Conservation (phyloP, 1,284 basidiomycete genomes). For the Mycosarcoma maydis region DNA sequence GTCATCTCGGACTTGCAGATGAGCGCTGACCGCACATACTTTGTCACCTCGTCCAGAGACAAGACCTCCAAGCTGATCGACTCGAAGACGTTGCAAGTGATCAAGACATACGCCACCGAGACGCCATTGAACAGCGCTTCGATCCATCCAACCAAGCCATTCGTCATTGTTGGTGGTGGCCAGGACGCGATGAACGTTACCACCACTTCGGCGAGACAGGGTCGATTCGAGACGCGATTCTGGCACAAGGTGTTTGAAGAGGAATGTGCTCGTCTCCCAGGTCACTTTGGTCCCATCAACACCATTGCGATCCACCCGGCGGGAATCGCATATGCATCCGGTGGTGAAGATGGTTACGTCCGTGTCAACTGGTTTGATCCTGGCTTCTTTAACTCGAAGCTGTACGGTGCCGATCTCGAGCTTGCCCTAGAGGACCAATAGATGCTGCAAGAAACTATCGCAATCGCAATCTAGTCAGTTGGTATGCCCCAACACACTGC, state of each 20-base stretch:
- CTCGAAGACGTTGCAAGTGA: slow-evolving; percentile 83
- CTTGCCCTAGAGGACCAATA: slow-evolving; percentile 63
- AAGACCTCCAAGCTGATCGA: slow-evolving; percentile 95
- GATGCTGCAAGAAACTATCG: slow-evolving; percentile 1
- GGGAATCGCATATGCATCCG: slow-evolving; percentile 89
- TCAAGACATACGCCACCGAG: slow-evolving; percentile 93
- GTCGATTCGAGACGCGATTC: slow-evolving; percentile 97
- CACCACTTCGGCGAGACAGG: slow-evolving; percentile 89
- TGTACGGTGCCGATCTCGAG: slow-evolving; percentile 65
- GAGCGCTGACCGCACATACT: slow-evolving; percentile 88
- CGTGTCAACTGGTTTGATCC: slow-evolving; percentile 67
- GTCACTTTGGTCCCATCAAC: slow-evolving; percentile 91
- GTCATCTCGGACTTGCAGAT: slow-evolving; percentile 86
- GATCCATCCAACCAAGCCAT: slow-evolving; percentile 83
- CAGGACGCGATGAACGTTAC: slow-evolving; percentile 99
- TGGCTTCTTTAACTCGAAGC: slow-evolving; percentile 63
- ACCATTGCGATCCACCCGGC: slow-evolving; percentile 93
- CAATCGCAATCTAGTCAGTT: too few relatives aligned
- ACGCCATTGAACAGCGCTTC: slow-evolving; percentile 95
- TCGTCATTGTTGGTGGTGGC: slow-evolving; percentile 82
- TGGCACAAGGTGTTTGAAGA: slow-evolving; percentile 99
- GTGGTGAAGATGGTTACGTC: slow-evolving; percentile 90
- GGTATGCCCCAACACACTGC: too few relatives aligned
- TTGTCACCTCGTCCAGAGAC: slow-evolving; percentile 95
- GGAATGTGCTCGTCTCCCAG: slow-evolving; percentile 86